Evolutionary conservation across 1,284 basidiomycete species (phyloP).

Genomic region (Marasmius sp.): DNA sequence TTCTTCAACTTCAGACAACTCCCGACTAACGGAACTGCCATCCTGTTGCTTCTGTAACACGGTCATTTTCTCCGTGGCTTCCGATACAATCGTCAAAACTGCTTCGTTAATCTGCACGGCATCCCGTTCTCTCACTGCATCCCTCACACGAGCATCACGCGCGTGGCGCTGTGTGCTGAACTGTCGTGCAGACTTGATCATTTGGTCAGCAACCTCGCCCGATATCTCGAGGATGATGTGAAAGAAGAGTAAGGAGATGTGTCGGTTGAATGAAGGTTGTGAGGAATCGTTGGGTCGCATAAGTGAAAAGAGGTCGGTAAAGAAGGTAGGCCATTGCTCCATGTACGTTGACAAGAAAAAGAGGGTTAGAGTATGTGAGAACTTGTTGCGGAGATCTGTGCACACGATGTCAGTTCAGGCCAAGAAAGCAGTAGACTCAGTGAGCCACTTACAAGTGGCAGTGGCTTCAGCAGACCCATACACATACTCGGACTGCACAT

Average conservation of each 20-base stretch:
- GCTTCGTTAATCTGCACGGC: conserved; percentile 87
- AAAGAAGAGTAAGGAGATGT: conserved; percentile 84
- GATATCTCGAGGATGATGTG: conserved; percentile 90
- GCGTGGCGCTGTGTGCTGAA: conserved; percentile 70
- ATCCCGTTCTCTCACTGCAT: conserved; percentile 89
- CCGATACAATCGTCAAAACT: conserved; percentile 81
- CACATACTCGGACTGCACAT: conserved; percentile 81
- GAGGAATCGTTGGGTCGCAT: conserved; percentile 63
- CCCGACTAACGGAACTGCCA: conserved; percentile 40
- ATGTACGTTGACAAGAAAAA: conserved; percentile 92
- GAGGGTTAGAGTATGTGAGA: conserved; percentile 94
- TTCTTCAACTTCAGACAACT: conserved; percentile 68
- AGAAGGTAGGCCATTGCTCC: conserved; percentile 81
- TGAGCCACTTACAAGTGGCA: conserved; percentile 62
- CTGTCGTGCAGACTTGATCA: conserved; percentile 81
- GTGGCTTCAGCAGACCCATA: conserved; percentile 73
- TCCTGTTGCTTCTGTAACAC: conserved; percentile 50
- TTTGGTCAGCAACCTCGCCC: conserved; percentile 88
- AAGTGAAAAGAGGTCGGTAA: conserved; percentile 75
- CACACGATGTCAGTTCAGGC: conserved; percentile 4
- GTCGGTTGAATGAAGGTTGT: conserved; percentile 66
- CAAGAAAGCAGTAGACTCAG: conserved; percentile 1
- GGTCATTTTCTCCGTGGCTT: conserved; percentile 64
- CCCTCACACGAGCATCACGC: conserved; percentile 82
- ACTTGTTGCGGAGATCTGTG: conserved; percentile 91